Base-by-base conservation (phyloP, 2,329 filamentous ascomycete genomes). In the Claviceps pusilla region DNA sequence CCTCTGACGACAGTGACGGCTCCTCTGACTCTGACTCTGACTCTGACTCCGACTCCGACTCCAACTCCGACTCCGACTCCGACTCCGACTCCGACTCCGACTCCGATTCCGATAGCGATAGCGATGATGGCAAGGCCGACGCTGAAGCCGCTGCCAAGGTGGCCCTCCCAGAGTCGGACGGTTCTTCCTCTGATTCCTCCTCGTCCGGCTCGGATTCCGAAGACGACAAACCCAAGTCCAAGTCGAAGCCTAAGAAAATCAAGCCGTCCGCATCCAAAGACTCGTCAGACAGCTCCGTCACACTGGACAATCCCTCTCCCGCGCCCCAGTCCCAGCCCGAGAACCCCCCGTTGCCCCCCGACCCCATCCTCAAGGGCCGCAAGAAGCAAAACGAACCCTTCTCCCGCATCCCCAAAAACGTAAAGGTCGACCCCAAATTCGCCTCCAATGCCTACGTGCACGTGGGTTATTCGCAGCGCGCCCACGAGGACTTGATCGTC, bases 391-490 rank as follows among this genome's bases (percentile, higher is more conserved):
- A 77, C 66, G 78, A 78, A 68, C 89, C 78, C 60, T 96, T 87
- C 73, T 94, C 80, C 57, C 87, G 83, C 63, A 87, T 88, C 66
- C 80, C 80, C 65, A 82, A 79, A 68, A 78, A 84, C 67, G 79
- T 80, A 62, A 71, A 73, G 58, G 85, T 87, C 55, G 84, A 89
- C 63, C 76, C 79, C 28, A 79, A 74, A 63, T 84, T 89, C 62
- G 66, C 81, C 3, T 89, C 84, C 62, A 96, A 97, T 70, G 80
- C 79, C 14, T 97, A 91, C 67, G 76, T 88, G 11, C 76, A 83
- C 28, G 89, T 96, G 67, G 84, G 86, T 59, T 98, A 97, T 71
- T 91, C 90, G 29, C 85, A 93, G 62, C 83, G 83, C 61, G 94
- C 94, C 9, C 87, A 90, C 65, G 80, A 89, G 61, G 90, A 96